Percentiles rank a stretch among this genome's conserved stretches.
Conservation (phyloP, 2,329 filamentous ascomycete species). For the Aureobasidium mangrovei region DNA sequence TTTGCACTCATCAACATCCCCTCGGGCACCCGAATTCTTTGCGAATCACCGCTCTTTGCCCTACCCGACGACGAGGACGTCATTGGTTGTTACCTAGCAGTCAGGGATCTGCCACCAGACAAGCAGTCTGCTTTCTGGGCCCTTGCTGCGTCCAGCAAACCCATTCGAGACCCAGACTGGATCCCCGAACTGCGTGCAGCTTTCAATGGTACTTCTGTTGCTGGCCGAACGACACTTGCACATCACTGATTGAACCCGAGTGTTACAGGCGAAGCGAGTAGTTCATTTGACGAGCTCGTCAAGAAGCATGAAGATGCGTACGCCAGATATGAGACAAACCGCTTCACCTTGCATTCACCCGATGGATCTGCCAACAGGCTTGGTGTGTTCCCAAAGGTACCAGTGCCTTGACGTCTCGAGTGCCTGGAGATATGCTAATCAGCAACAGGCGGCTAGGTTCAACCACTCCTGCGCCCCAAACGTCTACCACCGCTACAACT, state of each 20-base stretch:
- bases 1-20: conserved; percentile 14
- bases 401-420: too few species aligned
- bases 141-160: conserved; percentile 7
- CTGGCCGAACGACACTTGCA: background rate
- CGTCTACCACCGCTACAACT: conserved; percentile 17
- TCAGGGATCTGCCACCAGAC: conserved; percentile 1
- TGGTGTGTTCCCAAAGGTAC: conserved; percentile 15
- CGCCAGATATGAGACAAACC: conserved; percentile 16
- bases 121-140: conserved; percentile 14
- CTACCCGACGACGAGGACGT: conserved; percentile 16
- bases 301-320: conserved; percentile 12
- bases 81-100: conserved; percentile 10
- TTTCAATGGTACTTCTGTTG: background rate
- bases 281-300: conserved; percentile 10
- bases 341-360: conserved; percentile 16
- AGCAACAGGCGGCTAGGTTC: conserved; percentile 9
- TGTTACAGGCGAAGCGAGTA: background rate
- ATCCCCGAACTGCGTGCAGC: conserved; percentile 10
- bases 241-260: background rate
- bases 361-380: conserved; percentile 12
- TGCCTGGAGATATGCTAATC: background rate
- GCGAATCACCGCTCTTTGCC: conserved; percentile 14
- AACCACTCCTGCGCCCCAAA: conserved; percentile 17
- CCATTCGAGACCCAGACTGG: conserved; percentile 13
- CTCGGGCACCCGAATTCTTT: conserved; percentile 15